Evolutionary conservation across 805 yeast species (phyloP), one percentile per base, ranked within the genome.

Genomic region (Grigorovia yakushimaensis): DNA sequence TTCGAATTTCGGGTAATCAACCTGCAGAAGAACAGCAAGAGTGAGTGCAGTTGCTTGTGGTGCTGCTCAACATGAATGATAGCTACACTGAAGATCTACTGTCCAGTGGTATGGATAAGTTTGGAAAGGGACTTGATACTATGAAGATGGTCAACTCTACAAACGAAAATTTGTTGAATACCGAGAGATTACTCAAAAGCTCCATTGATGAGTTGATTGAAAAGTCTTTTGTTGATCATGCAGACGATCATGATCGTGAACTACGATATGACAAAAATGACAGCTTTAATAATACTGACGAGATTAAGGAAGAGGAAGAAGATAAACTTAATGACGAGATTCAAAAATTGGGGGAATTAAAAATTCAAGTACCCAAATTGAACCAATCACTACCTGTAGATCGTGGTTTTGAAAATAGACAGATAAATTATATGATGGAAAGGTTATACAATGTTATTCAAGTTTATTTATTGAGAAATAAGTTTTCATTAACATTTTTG

Each of bases 401-500:
- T 15, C 4, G 7, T 33, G 37, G 3, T 2, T 33, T 33, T 33
- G 17, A 13, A 13, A 33, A 33, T n/a, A 33, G 37, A 33, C 37
- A 33, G 15, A 15, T 33, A 15, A 15, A n/a, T 15, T 15, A 33
- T 33, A 33, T 15, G 18, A 33, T 33, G 37, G 17, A 33, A 9
- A 35, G 41, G 35, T 42, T 62, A n/a, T 58, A 54, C 46, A 54
- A 54, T 38, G 54, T 50, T 36, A 56, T 59, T 22, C 60, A 58
- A 44, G 58, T 59, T 2, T 56, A 54, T 42, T 49, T 62, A 11
- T 24, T 55, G 19, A 52, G 61, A 23, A 58, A 58, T 38, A 45
- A 49, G 15, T 36, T 59, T 43, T 60, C 66, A 1, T 49, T 55
- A 41, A 58, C 53, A 23, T 62, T 62, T 48, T 49, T 61, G 35